Evolutionary conservation across 768 basidiomycete species (phyloP), one percentile per base, ranked within the genome.

Genomic region (Dendrothele bispora): DNA sequence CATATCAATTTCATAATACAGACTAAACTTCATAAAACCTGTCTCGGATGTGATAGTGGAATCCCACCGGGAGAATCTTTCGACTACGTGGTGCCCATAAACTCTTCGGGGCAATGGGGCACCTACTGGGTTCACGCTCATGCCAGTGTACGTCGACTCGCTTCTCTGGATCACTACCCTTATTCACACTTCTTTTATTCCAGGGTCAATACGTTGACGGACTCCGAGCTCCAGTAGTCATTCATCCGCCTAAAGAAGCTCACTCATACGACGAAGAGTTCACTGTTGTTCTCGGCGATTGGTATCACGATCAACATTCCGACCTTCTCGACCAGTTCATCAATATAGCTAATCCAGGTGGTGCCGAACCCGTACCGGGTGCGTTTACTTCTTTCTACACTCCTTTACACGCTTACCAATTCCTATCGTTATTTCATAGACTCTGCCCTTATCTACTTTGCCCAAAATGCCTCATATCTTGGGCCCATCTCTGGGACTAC

Each of bases 171-270:
- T 17, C 20, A 14, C 2, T 28, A 7, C 24, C 4, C 17, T 39
- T 39, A 20, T n/a, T 14, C 27, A 57, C 29, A 49, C 22, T 37
- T 32, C 29, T 15, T 24, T 28, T 35, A 11, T 37, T 46, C 37
- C 55, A 86, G 82, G 89, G 91, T 17, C 90, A 94, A 74, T 95
- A 97, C 57, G 86, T 89, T 39, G 95, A 98, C 56, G 95, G 95
- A 18, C 77, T 98, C 2, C 86, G 94, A n/a, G 77, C 92, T 0
- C 91, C 95, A 1, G 63, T 97, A 37, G 60, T 95, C 40, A 78
- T 98, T 41, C 88, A 88, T 58, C 83, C 85, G 4, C 66, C 73
- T 1, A 72, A 70, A 44, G 86, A 88, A 65, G 74, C 70, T 17
- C 79, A 91, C 63, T 54, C 65, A 53, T 98, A 97, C 64, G 94